Evolutionary conservation across 2,329 filamentous ascomycete genomes (phyloP).

Genomic region (Berkeleyomyces basicola): DNA sequence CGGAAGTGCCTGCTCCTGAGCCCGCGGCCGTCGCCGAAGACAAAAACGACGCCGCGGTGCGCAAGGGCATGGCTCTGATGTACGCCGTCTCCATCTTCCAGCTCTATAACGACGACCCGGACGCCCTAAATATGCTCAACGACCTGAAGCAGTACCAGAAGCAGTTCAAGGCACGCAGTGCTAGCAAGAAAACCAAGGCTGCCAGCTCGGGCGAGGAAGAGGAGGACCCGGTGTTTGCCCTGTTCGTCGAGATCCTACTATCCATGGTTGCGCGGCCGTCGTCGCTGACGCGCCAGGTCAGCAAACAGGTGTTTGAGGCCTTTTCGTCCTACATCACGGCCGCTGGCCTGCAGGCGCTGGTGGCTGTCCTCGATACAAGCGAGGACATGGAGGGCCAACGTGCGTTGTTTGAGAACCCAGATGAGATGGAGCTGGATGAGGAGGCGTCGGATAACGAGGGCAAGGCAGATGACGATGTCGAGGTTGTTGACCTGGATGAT

Average conservation of each 20-base stretch:
- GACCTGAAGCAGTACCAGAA: constrained; percentile 66
- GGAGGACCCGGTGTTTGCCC: constrained; percentile 22
- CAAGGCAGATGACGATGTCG: constrained; percentile 1
- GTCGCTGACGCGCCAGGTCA: constrained; percentile 67
- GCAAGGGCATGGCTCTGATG: constrained; percentile 58
- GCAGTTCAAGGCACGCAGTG: constrained; percentile 35
- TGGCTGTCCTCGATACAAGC: constrained; percentile 55
- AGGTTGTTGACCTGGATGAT: constrained; percentile 37
- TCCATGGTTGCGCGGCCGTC: constrained; percentile 78
- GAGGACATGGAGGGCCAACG: constrained; percentile 74
- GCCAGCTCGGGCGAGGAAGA: constrained; percentile 26
- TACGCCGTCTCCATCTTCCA: constrained; percentile 76
- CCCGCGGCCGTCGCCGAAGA: constrained; percentile 16
- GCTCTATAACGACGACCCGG: constrained; percentile 75
- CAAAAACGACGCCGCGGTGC: constrained; percentile 24
- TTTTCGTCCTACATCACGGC: constrained; percentile 62
- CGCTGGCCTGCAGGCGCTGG: constrained; percentile 49
- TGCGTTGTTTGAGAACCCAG: constrained; percentile 61
- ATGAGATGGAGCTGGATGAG: constrained; percentile 21
- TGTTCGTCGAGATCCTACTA: constrained; percentile 76
- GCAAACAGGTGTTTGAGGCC: constrained; percentile 71
- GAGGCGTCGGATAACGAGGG: background rate
- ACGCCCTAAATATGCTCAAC: constrained; percentile 65
- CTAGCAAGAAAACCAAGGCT: constrained; percentile 30
- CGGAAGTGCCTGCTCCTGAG: background rate